Percentiles rank a stretch among this genome's conserved stretches.
These are phyloP conservation scores for Globisporangium polare DNA, from an alignment of 352 stramenopile genomes.

Conservation along the genomic window DNA sequence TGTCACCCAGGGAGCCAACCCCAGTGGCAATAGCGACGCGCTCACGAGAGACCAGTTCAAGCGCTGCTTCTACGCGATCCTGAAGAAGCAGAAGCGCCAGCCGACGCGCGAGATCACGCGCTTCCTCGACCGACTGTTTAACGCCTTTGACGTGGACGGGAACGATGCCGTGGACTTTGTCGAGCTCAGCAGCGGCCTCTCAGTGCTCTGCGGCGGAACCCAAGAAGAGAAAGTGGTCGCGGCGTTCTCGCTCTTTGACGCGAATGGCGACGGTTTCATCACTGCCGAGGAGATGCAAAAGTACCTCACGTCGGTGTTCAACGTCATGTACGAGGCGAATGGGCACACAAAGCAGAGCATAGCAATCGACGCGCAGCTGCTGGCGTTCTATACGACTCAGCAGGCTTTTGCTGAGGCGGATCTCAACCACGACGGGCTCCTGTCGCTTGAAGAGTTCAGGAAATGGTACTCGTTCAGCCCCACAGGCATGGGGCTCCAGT, in stretches of 20 bases:
- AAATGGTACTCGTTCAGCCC: constrained; percentile 56
- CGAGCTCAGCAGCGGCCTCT: constrained; percentile 74
- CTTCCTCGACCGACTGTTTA: constrained; percentile 74
- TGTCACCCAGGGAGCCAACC: background rate
- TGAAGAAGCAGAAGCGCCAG: constrained; percentile 54
- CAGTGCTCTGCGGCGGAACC: constrained; percentile 63
- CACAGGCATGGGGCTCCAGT: background rate
- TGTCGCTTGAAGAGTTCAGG: constrained; percentile 82
- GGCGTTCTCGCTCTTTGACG: constrained; percentile 85
- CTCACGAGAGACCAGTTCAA: constrained; percentile 71
- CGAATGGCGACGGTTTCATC: constrained; percentile 81
- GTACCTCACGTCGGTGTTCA: constrained; percentile 75
- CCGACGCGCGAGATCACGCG: constrained; percentile 41
- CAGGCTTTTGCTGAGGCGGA: constrained; percentile 88
- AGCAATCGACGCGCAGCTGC: constrained; percentile 41
- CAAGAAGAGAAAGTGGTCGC: constrained; percentile 75
- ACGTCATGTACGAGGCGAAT: constrained; percentile 54
- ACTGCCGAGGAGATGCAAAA: constrained; percentile 74
- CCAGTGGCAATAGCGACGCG: constrained; percentile 13
- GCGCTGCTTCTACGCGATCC: constrained; percentile 55
- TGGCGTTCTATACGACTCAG: constrained; percentile 69
- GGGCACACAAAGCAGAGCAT: constrained; percentile 31
- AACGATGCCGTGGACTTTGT: constrained; percentile 73
- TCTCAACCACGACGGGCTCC: constrained; percentile 67
- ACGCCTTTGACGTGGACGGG: constrained; percentile 68